Percentiles rank a stretch among this genome's conserved stretches.
phyloP scores from a whole-genome alignment of 2,329 filamentous ascomycete species.

The Diaporthe nobilis region DNA sequence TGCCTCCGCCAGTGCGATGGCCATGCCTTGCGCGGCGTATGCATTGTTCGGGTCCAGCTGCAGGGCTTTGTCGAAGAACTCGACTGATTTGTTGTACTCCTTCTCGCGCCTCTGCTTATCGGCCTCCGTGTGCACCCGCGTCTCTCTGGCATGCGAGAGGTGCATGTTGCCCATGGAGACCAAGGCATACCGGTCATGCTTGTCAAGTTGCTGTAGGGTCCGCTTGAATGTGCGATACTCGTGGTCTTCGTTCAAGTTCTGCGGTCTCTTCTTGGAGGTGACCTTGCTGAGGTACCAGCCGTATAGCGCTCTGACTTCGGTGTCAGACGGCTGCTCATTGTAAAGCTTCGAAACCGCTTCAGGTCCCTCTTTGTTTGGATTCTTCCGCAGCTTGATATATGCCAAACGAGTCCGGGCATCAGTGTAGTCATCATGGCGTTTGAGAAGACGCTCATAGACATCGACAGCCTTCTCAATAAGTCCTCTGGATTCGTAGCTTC shows the following conservation, averaged over 20 bases:
- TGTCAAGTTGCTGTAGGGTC: conserved; percentile 93
- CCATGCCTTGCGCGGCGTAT: conserved; percentile 95
- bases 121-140: conserved; percentile 89
- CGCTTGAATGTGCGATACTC: conserved; percentile 98
- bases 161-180: conserved; percentile 98
- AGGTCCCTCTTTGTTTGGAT: conserved; percentile 87
- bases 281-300: conserved; percentile 94
- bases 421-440: conserved; percentile 90
- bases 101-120: conserved; percentile 93
- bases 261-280: conserved; percentile 82
- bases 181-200: conserved; percentile 96
- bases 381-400: conserved; percentile 87
- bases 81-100: conserved; percentile 91
- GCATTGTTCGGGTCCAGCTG: conserved; percentile 96
- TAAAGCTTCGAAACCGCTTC: conserved; percentile 89
- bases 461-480: conserved; percentile 86
- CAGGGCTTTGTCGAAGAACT: conserved; percentile 98
- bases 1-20: conserved; percentile 94
- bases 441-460: conserved; percentile 88
- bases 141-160: conserved; percentile 88
- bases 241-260: conserved; percentile 87
- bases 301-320: conserved; percentile 93
- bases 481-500: conserved; percentile 90
- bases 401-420: conserved; percentile 91
- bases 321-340: conserved; percentile 84